phyloP scores from a whole-genome alignment of 805 yeast genomes.

The Nakazawaea populi region DNA sequence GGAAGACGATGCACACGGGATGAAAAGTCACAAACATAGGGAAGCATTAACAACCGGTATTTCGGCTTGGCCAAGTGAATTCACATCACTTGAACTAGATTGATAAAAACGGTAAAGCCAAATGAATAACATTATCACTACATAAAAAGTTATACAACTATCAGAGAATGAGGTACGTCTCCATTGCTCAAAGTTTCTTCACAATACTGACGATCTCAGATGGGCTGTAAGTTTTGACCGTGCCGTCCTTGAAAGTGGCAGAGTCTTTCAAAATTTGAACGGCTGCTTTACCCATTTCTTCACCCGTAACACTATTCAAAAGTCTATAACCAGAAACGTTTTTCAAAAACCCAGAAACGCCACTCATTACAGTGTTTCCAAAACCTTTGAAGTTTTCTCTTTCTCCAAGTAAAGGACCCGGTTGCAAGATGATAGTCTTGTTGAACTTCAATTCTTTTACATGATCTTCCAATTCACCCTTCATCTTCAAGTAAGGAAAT shows the following conservation, averaged over 20 bases:
- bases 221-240: slow-evolving; percentile 1
- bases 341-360: slow-evolving; percentile 26
- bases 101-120: too few species aligned
- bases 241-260: slow-evolving; percentile 4
- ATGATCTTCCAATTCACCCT: slow-evolving; percentile 73
- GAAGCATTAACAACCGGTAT: too few species aligned
- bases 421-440: slow-evolving; percentile 69
- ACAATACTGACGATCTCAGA: slow-evolving; percentile 1
- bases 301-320: slow-evolving; percentile 47
- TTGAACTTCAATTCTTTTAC: slow-evolving; percentile 58
- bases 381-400: slow-evolving; percentile 39
- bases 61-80: too few species aligned
- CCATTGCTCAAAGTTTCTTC: not conserved
- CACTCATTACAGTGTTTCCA: slow-evolving; percentile 24
- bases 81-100: too few species aligned
- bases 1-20: too few species aligned
- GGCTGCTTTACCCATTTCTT: slow-evolving; percentile 60
- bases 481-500: slow-evolving; percentile 59
- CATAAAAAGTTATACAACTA: not conserved
- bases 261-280: slow-evolving; percentile 19
- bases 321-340: slow-evolving; percentile 27
- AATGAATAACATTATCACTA: too few species aligned
- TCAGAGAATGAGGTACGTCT: not conserved
- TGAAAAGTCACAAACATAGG: too few species aligned
- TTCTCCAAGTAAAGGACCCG: slow-evolving; percentile 69